Percentiles rank a stretch among this genome's conserved stretches.
Evolutionary conservation across 345 rosid species (phyloP).

Genomic region (Ceriops tagal): DNA sequence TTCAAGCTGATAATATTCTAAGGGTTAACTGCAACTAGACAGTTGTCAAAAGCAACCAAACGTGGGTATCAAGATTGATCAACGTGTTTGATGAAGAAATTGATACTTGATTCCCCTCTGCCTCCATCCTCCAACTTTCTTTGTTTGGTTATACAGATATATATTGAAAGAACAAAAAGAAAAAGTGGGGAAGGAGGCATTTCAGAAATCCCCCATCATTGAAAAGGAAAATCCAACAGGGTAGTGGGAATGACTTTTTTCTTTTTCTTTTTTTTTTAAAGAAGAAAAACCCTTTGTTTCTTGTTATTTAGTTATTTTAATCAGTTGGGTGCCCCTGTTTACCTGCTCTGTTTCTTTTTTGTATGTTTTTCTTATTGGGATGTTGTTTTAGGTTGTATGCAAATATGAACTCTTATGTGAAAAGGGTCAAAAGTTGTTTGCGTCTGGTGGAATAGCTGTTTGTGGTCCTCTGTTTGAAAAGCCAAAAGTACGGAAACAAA

Average conservation of each 20-base stretch:
- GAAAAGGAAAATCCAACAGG: neutral
- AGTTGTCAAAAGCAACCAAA: slow-evolving; percentile 23
- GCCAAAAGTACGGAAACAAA: slow-evolving; percentile 12
- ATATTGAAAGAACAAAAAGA: neutral
- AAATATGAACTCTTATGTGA: neutral
- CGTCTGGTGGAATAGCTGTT: too few relatives aligned
- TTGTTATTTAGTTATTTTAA: too few relatives aligned
- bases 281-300: neutral
- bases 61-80: slow-evolving; percentile 11
- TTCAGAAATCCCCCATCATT: neutral
- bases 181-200: neutral
- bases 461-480: neutral
- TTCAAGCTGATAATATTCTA: slow-evolving; percentile 10
- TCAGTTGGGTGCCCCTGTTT: neutral
- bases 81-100: slow-evolving; percentile 12
- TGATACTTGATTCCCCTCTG: slow-evolving; percentile 1
- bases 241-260: neutral
- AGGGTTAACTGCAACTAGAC: neutral
- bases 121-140: neutral
- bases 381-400: neutral
- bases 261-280: neutral
- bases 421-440: neutral
- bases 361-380: neutral
- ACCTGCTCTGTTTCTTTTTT: neutral
- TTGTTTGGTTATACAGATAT: slow-evolving; percentile 1